phyloP scores from a whole-genome alignment of 805 yeast species.

The Nematodospora valgi region DNA sequence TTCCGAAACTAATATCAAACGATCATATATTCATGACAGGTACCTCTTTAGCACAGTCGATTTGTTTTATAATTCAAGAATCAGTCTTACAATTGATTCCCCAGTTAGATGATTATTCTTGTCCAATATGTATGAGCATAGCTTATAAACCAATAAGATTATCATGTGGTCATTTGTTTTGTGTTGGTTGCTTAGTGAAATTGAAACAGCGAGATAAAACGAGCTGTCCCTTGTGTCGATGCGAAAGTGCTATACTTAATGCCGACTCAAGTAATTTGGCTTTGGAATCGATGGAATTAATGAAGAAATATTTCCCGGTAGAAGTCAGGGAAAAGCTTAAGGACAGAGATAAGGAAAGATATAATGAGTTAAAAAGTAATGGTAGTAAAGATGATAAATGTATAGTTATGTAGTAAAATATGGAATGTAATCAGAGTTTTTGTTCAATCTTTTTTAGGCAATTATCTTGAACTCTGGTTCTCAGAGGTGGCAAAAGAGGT shows the following conservation, averaged over 20 bases:
- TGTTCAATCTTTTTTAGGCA: too few species aligned
- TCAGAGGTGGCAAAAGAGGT: too few species aligned
- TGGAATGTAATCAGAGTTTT: too few species aligned
- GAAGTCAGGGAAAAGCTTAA: conserved; percentile 62
- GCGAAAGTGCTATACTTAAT: conserved; percentile 45
- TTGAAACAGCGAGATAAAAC: conserved; percentile 56
- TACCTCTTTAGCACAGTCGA: conserved; percentile 48
- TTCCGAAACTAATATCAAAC: conserved; percentile 42
- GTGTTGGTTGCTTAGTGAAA: conserved; percentile 69
- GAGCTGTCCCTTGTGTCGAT: conserved; percentile 67
- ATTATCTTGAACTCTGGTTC: too few species aligned
- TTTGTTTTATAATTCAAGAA: conserved; percentile 54
- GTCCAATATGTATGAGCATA: conserved; percentile 68
- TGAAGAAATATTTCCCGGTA: conserved; percentile 60
- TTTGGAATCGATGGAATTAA: conserved; percentile 44
- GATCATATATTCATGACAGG: conserved; percentile 45
- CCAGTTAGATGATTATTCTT: conserved; percentile 70
- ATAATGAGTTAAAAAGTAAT: conserved; percentile 18
- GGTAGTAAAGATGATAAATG: conserved; percentile 9
- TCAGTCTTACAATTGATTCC: conserved; percentile 59
- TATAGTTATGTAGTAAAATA: conserved; percentile 11
- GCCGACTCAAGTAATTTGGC: conserved; percentile 67
- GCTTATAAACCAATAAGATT: conserved; percentile 72
- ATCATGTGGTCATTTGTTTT: conserved; percentile 64
- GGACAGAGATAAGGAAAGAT: conserved; percentile 45